Evolutionary conservation across 1,139 yeast species (phyloP).

Genomic region (Debaryomyces fabryi): DNA sequence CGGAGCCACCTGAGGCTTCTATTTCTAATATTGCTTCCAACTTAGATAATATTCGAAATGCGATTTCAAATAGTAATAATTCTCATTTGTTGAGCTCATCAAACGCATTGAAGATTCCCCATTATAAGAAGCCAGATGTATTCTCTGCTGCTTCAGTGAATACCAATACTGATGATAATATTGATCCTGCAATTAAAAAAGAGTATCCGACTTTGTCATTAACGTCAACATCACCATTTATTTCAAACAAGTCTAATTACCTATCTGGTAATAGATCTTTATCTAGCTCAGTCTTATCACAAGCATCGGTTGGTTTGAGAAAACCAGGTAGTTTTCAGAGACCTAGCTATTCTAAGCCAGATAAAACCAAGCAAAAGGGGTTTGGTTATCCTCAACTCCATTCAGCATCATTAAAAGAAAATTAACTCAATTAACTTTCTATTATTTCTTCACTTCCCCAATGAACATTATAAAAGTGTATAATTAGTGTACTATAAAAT

Average conservation of each 20-base stretch:
- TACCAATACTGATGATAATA: not conserved
- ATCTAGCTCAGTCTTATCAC: slow-evolving; percentile 8
- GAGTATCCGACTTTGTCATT: slow-evolving; percentile 25
- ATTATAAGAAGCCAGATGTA: slow-evolving; percentile 37
- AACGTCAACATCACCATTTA: slow-evolving; percentile 36
- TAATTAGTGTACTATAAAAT: slow-evolving; percentile 2
- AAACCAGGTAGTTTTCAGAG: slow-evolving; percentile 57
- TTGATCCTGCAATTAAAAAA: slow-evolving; percentile 10
- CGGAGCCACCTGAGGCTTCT: slow-evolving; percentile 12
- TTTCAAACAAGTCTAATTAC: slow-evolving; percentile 31
- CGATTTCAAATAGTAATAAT: slow-evolving; percentile 14
- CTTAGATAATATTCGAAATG: slow-evolving; percentile 18
- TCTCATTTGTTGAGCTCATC: slow-evolving; percentile 21
- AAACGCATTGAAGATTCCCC: slow-evolving; percentile 40
- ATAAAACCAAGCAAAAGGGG: slow-evolving; percentile 23
- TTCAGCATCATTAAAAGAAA: slow-evolving; percentile 26
- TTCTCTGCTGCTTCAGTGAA: slow-evolving; percentile 7
- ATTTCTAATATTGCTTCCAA: slow-evolving; percentile 17
- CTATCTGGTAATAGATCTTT: slow-evolving; percentile 16
- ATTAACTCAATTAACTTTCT: not conserved
- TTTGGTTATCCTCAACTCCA: slow-evolving; percentile 28
- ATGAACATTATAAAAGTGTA: not conserved
- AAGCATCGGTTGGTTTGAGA: slow-evolving; percentile 33
- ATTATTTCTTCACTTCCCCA: not conserved
- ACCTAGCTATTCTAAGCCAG: slow-evolving; percentile 23